phyloP scores from a whole-genome alignment of 2,329 filamentous ascomycete genomes.

The Talaromyces rugulosus region DNA sequence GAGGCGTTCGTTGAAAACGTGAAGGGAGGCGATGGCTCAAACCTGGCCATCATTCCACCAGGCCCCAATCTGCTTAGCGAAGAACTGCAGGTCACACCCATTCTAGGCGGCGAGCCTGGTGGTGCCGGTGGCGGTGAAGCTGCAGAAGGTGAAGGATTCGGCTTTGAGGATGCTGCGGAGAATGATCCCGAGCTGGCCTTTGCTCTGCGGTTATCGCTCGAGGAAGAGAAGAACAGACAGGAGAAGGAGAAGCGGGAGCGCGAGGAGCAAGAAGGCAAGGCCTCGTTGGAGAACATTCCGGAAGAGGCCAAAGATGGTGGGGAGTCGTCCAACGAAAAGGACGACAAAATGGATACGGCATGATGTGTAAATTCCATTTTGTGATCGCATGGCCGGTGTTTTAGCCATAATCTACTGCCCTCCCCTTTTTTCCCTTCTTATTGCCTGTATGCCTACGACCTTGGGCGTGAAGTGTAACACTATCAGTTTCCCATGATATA shows the following conservation, averaged over 20 bases:
- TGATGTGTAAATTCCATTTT: slow-evolving; percentile 34
- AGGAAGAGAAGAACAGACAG: slow-evolving; percentile 92
- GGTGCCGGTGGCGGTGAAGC: slow-evolving; percentile 43
- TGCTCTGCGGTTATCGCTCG: slow-evolving; percentile 93
- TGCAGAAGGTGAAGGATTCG: slow-evolving; percentile 53
- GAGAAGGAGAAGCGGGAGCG: slow-evolving; percentile 78
- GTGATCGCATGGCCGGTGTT: neutral
- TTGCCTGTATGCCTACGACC: neutral
- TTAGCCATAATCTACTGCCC: neutral
- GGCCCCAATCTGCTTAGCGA: slow-evolving; percentile 91
- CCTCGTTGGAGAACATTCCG: slow-evolving; percentile 73
- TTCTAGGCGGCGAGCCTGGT: slow-evolving; percentile 76
- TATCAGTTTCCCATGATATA: neutral
- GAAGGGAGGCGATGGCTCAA: slow-evolving; percentile 84
- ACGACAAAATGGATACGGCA: slow-evolving; percentile 89
- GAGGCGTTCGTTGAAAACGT: slow-evolving; percentile 90
- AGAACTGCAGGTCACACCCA: slow-evolving; percentile 82
- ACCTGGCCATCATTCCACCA: slow-evolving; percentile 85
- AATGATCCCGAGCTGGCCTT: slow-evolving; percentile 87
- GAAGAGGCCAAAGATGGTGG: slow-evolving; percentile 60
- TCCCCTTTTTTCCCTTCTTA: neutral
- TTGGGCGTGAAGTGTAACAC: neutral
- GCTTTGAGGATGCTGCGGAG: slow-evolving; percentile 81
- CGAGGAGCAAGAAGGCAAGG: slow-evolving; percentile 67
- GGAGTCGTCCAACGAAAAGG: slow-evolving; percentile 42